Evolutionary conservation across 768 basidiomycete genomes (phyloP).

Genomic region (Lentinula sp.): DNA sequence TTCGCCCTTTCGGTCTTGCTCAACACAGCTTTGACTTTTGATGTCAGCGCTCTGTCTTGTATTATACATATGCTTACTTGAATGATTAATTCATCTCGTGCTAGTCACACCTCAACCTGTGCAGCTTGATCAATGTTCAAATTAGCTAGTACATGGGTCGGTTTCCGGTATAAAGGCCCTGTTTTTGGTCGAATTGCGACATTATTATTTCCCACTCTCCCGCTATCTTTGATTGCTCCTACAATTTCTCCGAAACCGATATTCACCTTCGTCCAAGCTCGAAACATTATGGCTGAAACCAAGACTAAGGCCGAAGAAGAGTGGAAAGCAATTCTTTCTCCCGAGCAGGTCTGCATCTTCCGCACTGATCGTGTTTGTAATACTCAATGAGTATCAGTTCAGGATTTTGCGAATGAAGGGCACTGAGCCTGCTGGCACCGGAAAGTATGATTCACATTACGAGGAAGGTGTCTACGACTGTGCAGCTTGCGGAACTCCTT

Average conservation of each 20-base stretch:
- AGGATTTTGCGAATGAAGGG: slow-evolving; percentile 81
- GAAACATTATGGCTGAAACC: slow-evolving; percentile 1
- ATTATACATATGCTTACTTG: background rate
- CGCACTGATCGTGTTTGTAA: background rate
- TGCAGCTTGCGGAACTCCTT: slow-evolving; percentile 72
- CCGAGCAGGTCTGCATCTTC: slow-evolving; percentile 58
- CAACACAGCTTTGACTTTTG: background rate
- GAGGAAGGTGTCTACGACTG: slow-evolving; percentile 71
- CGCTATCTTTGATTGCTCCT: background rate
- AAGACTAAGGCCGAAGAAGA: slow-evolving; percentile 59
- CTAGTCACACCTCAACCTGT: background rate
- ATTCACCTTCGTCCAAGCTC: background rate
- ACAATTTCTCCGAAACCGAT: background rate
- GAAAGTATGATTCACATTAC: slow-evolving; percentile 69
- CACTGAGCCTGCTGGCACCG: slow-evolving; percentile 74
- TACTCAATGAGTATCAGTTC: slow-evolving; percentile 46
- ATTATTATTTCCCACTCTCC: background rate
- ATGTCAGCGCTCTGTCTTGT: too few species aligned
- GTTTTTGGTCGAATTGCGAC: background rate
- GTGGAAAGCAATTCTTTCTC: slow-evolving; percentile 78
- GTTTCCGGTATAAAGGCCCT: background rate
- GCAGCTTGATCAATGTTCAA: slow-evolving; percentile 1
- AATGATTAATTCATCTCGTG: background rate
- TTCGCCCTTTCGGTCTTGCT: background rate
- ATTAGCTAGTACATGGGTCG: background rate